These are phyloP conservation scores for Penicillium oxalicum DNA, from an alignment of 2,329 filamentous ascomycete species.

Conservation along the genomic window DNA sequence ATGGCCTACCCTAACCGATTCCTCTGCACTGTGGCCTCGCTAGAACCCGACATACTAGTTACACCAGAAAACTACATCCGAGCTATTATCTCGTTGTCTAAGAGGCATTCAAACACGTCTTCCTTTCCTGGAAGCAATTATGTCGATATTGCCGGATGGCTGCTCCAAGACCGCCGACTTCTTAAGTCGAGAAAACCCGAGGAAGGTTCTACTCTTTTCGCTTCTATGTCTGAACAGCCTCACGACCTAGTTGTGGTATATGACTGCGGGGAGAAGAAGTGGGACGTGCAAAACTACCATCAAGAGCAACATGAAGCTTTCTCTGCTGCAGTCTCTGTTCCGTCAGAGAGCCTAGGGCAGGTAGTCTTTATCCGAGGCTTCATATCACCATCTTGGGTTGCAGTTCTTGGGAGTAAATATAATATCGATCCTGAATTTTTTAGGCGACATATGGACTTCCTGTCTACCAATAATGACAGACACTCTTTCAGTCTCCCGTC, in stretches of 20 bases:
- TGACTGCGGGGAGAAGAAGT: neutral
- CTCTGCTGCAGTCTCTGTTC: neutral
- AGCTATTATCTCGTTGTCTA: neutral
- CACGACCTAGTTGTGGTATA: neutral
- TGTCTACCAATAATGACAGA: neutral
- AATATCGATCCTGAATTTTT: neutral
- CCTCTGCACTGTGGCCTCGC: too few relatives aligned
- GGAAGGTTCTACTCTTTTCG: neutral
- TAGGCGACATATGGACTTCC: neutral
- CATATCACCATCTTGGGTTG: neutral
- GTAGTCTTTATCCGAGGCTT: constrained; percentile 1
- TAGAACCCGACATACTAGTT: too few relatives aligned
- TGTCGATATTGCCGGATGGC: neutral
- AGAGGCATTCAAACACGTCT: neutral
- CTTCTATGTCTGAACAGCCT: neutral
- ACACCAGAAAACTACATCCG: neutral
- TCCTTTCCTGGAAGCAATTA: neutral
- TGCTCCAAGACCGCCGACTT: neutral
- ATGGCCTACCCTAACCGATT: too few relatives aligned
- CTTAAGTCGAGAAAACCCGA: neutral
- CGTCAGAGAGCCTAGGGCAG: neutral
- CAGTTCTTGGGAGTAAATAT: neutral
- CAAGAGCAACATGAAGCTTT: neutral
- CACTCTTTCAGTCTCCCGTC: neutral
- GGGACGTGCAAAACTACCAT: neutral